These are phyloP conservation scores for Secale cereale DNA, from an alignment of 176 grass and related monocot species.

Conservation along the genomic window DNA sequence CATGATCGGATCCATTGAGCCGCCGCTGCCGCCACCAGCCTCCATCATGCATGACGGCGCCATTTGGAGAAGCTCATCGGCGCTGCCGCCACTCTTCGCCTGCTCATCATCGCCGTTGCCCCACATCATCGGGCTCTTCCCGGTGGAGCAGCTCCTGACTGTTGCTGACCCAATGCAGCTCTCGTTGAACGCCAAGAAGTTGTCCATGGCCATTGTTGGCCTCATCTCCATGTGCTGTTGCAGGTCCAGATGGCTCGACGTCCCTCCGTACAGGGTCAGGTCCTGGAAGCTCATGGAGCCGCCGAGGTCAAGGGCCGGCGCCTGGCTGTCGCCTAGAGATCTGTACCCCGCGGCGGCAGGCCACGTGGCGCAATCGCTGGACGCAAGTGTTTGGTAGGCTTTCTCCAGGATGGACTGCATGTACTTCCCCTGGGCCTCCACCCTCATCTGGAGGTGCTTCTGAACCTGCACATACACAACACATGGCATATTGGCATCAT, in stretches of 20 bases:
- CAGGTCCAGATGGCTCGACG: constrained; percentile 56
- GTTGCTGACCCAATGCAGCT: constrained; percentile 24
- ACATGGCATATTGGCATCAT: not conserved
- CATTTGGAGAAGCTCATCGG: constrained; percentile 54
- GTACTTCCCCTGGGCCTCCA: constrained; percentile 94
- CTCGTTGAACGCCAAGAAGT: constrained; percentile 46
- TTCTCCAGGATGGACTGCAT: constrained; percentile 97
- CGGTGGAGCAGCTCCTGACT: constrained; percentile 43
- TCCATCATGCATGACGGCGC: constrained; percentile 9
- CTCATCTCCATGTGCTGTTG: constrained; percentile 57
- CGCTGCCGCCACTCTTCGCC: constrained; percentile 24
- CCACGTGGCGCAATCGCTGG: constrained; percentile 39
- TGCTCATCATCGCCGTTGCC: constrained; percentile 45
- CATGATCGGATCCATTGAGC: constrained; percentile 59
- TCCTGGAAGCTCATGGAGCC: constrained; percentile 71
- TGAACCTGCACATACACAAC: constrained; percentile 52
- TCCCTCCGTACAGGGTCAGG: constrained; percentile 56
- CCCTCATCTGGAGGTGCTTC: constrained; percentile 91
- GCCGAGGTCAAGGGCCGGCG: constrained; percentile 28
- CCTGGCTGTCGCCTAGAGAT: constrained; percentile 49
- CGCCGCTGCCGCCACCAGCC: not conserved
- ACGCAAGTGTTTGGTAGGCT: constrained; percentile 61
- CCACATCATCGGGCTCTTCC: constrained; percentile 72
- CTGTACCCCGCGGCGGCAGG: constrained; percentile 31
- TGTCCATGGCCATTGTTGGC: constrained; percentile 55